Evolutionary conservation across 1,284 basidiomycete genomes (phyloP).

Genomic region (Moniliophthora roreri): DNA sequence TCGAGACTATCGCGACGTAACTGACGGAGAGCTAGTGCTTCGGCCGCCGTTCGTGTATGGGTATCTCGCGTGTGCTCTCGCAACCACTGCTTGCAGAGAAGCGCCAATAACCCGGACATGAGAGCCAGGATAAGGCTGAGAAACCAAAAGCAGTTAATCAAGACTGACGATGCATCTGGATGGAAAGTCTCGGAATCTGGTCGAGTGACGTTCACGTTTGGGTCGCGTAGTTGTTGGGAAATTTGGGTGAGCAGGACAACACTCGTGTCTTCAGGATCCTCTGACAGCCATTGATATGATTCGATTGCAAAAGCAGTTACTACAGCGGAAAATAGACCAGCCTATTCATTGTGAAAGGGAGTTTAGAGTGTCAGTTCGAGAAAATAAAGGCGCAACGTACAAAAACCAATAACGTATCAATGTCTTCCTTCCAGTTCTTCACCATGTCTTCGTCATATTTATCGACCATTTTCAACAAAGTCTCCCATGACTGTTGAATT

Average conservation of each 20-base stretch:
- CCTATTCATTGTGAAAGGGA: too few relatives aligned
- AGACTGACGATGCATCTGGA: not conserved
- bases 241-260: too few relatives aligned
- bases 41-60: not conserved
- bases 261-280: too few relatives aligned
- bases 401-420: not conserved
- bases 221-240: too few relatives aligned
- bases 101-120: conserved; percentile 1
- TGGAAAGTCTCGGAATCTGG: not conserved
- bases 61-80: conserved; percentile 7
- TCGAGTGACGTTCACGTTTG: too few relatives aligned
- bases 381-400: not conserved
- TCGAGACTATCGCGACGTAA: not conserved
- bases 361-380: too few relatives aligned
- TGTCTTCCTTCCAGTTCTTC: not conserved
- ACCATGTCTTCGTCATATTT: not conserved
- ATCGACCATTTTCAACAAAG: not conserved
- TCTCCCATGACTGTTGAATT: not conserved
- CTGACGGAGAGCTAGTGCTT: not conserved
- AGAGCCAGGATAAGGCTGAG: conserved; percentile 10
- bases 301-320: too few relatives aligned
- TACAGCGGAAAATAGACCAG: too few relatives aligned
- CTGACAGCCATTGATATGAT: too few relatives aligned
- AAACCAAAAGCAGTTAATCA: conserved; percentile 3
- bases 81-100: conserved; percentile 13